Evolutionary conservation across 2,329 filamentous ascomycete species (phyloP).

Genomic region (Apiospora rasikravindrae): DNA sequence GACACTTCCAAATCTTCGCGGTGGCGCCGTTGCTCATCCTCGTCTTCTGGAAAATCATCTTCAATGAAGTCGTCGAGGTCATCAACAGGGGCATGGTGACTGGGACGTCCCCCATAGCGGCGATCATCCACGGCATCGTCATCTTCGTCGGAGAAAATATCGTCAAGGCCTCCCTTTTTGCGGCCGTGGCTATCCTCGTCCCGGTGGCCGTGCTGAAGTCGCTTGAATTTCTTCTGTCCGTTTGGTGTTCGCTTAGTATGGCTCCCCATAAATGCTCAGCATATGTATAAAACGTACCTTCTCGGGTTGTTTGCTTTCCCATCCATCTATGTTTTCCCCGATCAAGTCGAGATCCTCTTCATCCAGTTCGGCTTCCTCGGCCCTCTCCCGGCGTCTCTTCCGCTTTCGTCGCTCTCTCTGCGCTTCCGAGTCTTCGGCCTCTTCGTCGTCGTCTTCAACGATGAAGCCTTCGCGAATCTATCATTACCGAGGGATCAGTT

Average conservation of each 20-base stretch:
- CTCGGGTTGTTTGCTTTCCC: slow-evolving; percentile 67
- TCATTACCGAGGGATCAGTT: background rate
- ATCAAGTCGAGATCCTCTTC: slow-evolving; percentile 97
- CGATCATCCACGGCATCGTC: slow-evolving; percentile 67
- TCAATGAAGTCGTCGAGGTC: slow-evolving; percentile 97
- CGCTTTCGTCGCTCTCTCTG: slow-evolving; percentile 76
- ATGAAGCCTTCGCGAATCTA: slow-evolving; percentile 96
- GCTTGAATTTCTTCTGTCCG: slow-evolving; percentile 85
- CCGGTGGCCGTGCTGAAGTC: slow-evolving; percentile 88
- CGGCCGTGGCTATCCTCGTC: slow-evolving; percentile 70
- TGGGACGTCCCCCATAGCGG: slow-evolving; percentile 50
- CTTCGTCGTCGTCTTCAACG: slow-evolving; percentile 80
- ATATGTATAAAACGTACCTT: slow-evolving; percentile 61
- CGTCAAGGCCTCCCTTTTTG: slow-evolving; percentile 76
- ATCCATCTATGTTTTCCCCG: slow-evolving; percentile 77
- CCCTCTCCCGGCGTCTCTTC: slow-evolving; percentile 73
- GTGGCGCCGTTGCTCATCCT: slow-evolving; percentile 75
- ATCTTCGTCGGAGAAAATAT: slow-evolving; percentile 96
- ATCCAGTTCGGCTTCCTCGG: slow-evolving; percentile 87
- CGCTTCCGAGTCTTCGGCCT: slow-evolving; percentile 63
- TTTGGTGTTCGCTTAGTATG: slow-evolving; percentile 30
- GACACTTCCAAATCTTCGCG: slow-evolving; percentile 89
- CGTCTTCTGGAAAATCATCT: slow-evolving; percentile 89
- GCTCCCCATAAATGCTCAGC: slow-evolving; percentile 12
- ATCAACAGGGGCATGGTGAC: slow-evolving; percentile 68